Evolutionary conservation across 2,329 filamentous ascomycete species (phyloP).

Genomic region (Fusarium nanum): DNA sequence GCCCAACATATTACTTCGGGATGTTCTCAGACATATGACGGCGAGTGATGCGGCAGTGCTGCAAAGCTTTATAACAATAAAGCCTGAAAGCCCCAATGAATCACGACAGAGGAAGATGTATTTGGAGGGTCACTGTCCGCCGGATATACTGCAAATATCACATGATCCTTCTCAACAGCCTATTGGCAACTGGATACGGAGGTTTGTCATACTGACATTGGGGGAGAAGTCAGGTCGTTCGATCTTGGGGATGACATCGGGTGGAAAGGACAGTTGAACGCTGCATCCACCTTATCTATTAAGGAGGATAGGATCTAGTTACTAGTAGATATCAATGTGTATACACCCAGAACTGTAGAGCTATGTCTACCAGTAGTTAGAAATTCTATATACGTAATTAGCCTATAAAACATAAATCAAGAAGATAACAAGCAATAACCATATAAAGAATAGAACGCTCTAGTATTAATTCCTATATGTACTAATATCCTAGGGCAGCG

Average conservation of each 20-base stretch:
- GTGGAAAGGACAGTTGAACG: neutral
- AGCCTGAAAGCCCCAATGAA: neutral
- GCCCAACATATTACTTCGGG: neutral
- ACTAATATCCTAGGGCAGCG: too few relatives aligned
- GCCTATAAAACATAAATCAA: too few relatives aligned
- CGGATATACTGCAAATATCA: neutral
- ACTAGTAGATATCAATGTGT: too few relatives aligned
- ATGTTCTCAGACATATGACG: neutral
- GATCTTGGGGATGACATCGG: slow-evolving; percentile 14
- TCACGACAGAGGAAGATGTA: neutral
- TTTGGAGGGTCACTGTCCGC: slow-evolving; percentile 12
- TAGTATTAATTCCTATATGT: too few relatives aligned
- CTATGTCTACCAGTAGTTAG: too few relatives aligned
- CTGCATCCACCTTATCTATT: neutral
- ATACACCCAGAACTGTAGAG: too few relatives aligned
- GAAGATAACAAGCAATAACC: too few relatives aligned
- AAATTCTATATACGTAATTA: too few relatives aligned
- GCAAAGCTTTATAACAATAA: slow-evolving; percentile 7
- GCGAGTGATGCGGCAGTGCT: neutral
- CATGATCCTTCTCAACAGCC: neutral
- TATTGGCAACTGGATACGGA: neutral
- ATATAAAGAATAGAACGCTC: too few relatives aligned
- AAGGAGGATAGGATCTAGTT: too few relatives aligned
- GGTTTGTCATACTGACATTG: neutral
- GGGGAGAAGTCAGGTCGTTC: neutral